A percentile compares a stretch with the other conserved stretches of the same genome.
Conservation (phyloP, 139 green algal species). For the Auxenochlorella pyrenoidosa region DNA sequence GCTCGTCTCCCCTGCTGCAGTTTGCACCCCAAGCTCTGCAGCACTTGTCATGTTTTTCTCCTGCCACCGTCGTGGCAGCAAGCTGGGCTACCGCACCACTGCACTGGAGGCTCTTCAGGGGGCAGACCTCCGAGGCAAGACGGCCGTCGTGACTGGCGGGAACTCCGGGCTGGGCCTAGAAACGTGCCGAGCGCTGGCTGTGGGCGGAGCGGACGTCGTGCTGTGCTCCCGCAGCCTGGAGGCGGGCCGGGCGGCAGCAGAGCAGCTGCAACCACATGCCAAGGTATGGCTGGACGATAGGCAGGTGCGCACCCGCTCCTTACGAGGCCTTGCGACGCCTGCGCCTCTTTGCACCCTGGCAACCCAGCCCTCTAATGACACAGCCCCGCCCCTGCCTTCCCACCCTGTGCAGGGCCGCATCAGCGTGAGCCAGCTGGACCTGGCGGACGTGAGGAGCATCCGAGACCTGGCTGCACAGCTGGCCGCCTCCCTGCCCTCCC, state of each 20-base stretch:
- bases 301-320: not conserved
- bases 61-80: not conserved
- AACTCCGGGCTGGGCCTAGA: constrained; percentile 74
- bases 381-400: not conserved
- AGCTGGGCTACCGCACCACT: constrained; percentile 25
- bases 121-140: constrained; percentile 42
- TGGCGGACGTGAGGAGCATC: constrained; percentile 69
- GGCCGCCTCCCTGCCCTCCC: constrained; percentile 44
- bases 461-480: constrained; percentile 51
- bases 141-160: constrained; percentile 42
- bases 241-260: constrained; percentile 46
- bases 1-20: too few relatives aligned
- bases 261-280: not conserved
- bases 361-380: too few relatives aligned
- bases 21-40: too few relatives aligned
- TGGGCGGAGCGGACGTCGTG: constrained; percentile 58
- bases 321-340: not conserved
- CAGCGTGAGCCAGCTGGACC: constrained; percentile 59
- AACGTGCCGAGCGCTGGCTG: constrained; percentile 60
- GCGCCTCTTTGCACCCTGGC: too few relatives aligned
- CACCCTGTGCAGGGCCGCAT: constrained; percentile 37
- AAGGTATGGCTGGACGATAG: not conserved
- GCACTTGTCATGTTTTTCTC: not conserved
- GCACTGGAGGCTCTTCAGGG: constrained; percentile 45
- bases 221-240: constrained; percentile 64